phyloP scores from a whole-genome alignment of 257 asterid species.

The Nemophila menziesii region DNA sequence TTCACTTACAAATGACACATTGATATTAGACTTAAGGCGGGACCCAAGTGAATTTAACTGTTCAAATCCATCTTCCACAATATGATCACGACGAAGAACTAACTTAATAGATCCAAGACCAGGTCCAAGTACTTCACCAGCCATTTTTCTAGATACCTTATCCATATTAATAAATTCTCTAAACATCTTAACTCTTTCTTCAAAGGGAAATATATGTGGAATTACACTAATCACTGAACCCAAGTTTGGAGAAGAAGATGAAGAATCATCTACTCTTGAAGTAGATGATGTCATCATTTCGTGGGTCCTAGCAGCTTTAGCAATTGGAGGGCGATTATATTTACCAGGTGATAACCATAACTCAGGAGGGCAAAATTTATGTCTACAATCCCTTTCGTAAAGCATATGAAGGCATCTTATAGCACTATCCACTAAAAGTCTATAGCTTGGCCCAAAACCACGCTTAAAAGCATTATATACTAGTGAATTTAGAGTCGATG shows the following conservation, averaged over 20 bases:
- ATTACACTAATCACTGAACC: constrained; percentile 69
- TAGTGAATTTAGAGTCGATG: constrained; percentile 62
- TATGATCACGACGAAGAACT: constrained; percentile 71
- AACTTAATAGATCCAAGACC: constrained; percentile 70
- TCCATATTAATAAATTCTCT: constrained; percentile 89
- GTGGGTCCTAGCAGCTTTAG: constrained; percentile 90
- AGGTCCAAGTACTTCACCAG: constrained; percentile 67
- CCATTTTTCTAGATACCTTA: constrained; percentile 71
- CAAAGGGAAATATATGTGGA: constrained; percentile 93
- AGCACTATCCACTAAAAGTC: constrained; percentile 64
- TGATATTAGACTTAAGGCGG: constrained; percentile 67
- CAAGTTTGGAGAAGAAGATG: constrained; percentile 34
- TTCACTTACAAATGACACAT: constrained; percentile 83
- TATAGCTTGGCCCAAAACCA: constrained; percentile 27
- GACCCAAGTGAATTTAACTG: constrained; percentile 81
- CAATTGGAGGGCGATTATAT: constrained; percentile 72
- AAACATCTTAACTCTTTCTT: constrained; percentile 92
- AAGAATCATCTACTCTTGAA: constrained; percentile 24
- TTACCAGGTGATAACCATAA: constrained; percentile 96
- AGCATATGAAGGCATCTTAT: constrained; percentile 83
- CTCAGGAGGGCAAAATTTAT: constrained; percentile 72
- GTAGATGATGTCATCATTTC: constrained; percentile 44
- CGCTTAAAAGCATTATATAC: constrained; percentile 66
- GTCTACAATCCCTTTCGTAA: constrained; percentile 92
- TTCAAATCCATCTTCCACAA: constrained; percentile 86